Percentiles rank a stretch among this genome's conserved stretches.
These are phyloP conservation scores for Tylopilus sp. DNA, from an alignment of 768 basidiomycete genomes.

Conservation along the genomic window DNA sequence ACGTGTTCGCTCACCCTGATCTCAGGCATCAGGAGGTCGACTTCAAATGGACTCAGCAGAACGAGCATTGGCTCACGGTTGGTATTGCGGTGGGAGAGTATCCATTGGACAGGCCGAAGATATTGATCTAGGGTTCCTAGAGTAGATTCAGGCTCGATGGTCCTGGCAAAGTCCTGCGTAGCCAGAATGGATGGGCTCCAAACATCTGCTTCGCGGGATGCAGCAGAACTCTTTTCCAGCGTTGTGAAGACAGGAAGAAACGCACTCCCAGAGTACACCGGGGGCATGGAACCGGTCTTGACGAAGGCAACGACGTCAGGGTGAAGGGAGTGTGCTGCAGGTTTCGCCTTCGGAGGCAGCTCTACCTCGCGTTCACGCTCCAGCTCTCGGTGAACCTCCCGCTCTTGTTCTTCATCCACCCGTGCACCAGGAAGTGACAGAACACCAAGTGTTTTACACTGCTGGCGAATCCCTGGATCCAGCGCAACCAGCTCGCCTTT, in stretches of 20 bases:
- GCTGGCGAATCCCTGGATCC: neutral
- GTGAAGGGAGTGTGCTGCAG: neutral
- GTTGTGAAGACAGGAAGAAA: neutral
- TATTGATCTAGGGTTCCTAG: neutral
- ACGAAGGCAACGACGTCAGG: too few relatives aligned
- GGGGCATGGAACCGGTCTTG: too few relatives aligned
- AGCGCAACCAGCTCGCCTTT: too few relatives aligned
- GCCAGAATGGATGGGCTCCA: neutral
- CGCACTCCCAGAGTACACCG: neutral
- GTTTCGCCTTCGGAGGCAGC: neutral
- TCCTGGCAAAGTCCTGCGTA: too few relatives aligned
- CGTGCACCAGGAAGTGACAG: neutral
- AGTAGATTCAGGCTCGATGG: neutral
- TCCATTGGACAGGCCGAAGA: conserved; percentile 12
- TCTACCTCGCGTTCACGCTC: neutral
- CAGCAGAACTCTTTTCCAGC: too few relatives aligned
- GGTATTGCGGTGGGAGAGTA: conserved; percentile 9
- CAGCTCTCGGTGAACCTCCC: too few relatives aligned
- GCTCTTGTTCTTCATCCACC: too few relatives aligned
- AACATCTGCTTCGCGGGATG: too few relatives aligned
- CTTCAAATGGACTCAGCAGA: too few relatives aligned
- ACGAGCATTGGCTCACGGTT: neutral
- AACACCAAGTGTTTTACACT: neutral
- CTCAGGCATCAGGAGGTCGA: conserved; percentile 32
- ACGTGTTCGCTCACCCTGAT: conserved; percentile 25